phyloP scores from a whole-genome alignment of 2,329 filamentous ascomycete genomes.

The Dichotomopilus funicola region DNA sequence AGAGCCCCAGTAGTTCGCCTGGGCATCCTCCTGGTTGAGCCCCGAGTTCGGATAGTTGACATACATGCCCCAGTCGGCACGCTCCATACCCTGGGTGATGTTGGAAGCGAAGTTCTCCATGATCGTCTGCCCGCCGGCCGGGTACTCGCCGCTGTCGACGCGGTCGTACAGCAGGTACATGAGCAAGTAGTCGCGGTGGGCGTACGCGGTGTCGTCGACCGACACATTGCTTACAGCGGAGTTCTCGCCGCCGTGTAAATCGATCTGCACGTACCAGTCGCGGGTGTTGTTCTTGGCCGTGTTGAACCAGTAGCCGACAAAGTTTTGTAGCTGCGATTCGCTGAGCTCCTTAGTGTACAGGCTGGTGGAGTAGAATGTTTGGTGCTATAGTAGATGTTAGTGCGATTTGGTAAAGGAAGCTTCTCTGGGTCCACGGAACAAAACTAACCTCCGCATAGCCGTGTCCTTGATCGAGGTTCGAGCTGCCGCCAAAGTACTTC shows the following conservation, averaged over 20 bases:
- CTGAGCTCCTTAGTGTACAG: slow-evolving; percentile 34
- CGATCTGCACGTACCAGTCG: slow-evolving; percentile 38
- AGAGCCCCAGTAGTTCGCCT: slow-evolving; percentile 32
- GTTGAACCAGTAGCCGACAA: slow-evolving; percentile 36
- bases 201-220: slow-evolving; percentile 32
- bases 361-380: slow-evolving; percentile 38
- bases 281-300: slow-evolving; percentile 31
- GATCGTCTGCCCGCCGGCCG: slow-evolving; percentile 29
- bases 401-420: background rate
- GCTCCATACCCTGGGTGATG: slow-evolving; percentile 26
- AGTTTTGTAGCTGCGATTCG: slow-evolving; percentile 30
- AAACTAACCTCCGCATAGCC: slow-evolving; percentile 22
- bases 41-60: slow-evolving; percentile 37
- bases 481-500: slow-evolving; percentile 29
- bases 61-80: slow-evolving; percentile 34
- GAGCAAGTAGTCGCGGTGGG: slow-evolving; percentile 40
- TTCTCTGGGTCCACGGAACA: too few species aligned
- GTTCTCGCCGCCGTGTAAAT: slow-evolving; percentile 36
- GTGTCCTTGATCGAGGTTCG: slow-evolving; percentile 27
- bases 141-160: slow-evolving; percentile 28
- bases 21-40: slow-evolving; percentile 29
- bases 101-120: slow-evolving; percentile 31
- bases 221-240: slow-evolving; percentile 31
- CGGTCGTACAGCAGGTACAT: slow-evolving; percentile 45
- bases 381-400: slow-evolving; percentile 27